Percentiles rank a stretch among this genome's conserved stretches.
phyloP scores from a whole-genome alignment of 257 asterid species.

The Salvia hispanica region DNA sequence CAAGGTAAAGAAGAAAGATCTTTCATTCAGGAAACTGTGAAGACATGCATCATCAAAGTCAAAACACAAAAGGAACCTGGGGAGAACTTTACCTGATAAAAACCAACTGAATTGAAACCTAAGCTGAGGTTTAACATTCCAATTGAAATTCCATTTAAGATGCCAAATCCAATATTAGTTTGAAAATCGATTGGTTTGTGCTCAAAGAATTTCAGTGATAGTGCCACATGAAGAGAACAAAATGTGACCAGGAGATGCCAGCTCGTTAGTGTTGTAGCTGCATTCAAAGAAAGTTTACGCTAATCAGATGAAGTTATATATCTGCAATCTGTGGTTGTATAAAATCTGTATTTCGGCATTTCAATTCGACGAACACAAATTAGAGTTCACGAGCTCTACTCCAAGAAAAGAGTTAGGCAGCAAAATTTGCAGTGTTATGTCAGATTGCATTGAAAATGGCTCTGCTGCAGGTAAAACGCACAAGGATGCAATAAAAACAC shows the following conservation, averaged over 20 bases:
- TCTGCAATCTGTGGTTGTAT: not conserved
- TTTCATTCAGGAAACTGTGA: slow-evolving; percentile 26
- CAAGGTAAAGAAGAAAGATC: slow-evolving; percentile 29
- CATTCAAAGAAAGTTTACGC: slow-evolving; percentile 25
- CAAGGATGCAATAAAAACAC: not conserved
- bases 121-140: slow-evolving; percentile 87
- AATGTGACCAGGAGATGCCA: slow-evolving; percentile 88
- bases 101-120: slow-evolving; percentile 92
- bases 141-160: slow-evolving; percentile 84
- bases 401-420: slow-evolving; percentile 3
- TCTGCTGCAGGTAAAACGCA: slow-evolving; percentile 16
- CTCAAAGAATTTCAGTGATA: slow-evolving; percentile 73
- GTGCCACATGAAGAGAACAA: slow-evolving; percentile 82
- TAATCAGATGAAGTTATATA: not conserved
- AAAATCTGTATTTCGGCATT: not conserved
- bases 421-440: not conserved
- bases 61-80: slow-evolving; percentile 23
- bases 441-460: not conserved
- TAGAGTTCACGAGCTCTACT: not conserved
- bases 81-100: slow-evolving; percentile 63
- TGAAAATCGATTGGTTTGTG: slow-evolving; percentile 77
- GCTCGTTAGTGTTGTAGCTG: slow-evolving; percentile 93
- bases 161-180: slow-evolving; percentile 77
- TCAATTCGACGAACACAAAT: not conserved
- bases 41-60: slow-evolving; percentile 15